Evolutionary conservation across 1,284 basidiomycete genomes (phyloP).

Genomic region (Leucoagaricus sp.): DNA sequence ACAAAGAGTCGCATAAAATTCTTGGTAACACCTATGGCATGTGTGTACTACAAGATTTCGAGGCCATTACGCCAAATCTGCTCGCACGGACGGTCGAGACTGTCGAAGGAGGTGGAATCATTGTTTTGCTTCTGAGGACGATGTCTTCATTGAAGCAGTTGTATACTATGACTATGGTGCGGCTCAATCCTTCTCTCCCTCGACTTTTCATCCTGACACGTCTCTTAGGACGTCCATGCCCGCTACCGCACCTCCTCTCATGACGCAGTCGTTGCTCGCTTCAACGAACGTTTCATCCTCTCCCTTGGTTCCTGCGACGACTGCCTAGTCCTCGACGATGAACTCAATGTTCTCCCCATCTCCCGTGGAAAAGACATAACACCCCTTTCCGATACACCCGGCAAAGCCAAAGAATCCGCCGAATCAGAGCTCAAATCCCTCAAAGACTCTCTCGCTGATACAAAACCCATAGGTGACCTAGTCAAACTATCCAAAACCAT

Average conservation of each 20-base stretch:
- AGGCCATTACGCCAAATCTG: conserved; percentile 97
- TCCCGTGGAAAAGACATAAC: conserved; percentile 95
- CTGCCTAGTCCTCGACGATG: conserved; percentile 95
- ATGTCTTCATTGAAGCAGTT: conserved; percentile 94
- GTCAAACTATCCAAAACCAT: conserved; percentile 92
- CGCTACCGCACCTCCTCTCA: conserved; percentile 93
- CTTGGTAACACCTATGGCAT: conserved; percentile 98
- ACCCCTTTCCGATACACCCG: conserved; percentile 55
- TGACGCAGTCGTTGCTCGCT: conserved; percentile 88
- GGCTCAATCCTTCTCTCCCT: conserved; percentile 24
- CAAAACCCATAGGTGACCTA: conserved; percentile 88
- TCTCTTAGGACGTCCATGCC: conserved; percentile 83
- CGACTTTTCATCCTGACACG: neutral
- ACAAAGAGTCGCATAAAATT: conserved; percentile 95
- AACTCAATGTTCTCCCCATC: conserved; percentile 96
- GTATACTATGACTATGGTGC: conserved; percentile 95
- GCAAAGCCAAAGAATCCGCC: conserved; percentile 44
- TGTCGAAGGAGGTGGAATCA: conserved; percentile 94
- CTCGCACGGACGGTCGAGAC: conserved; percentile 98
- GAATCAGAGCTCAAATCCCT: conserved; percentile 79
- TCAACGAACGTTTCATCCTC: conserved; percentile 98
- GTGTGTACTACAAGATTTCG: conserved; percentile 97
- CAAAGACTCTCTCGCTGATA: conserved; percentile 80
- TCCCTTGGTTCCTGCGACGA: conserved; percentile 90
- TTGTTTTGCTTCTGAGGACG: conserved; percentile 91